These are phyloP conservation scores for Erucastrum elatum DNA, from an alignment of 345 rosid species.

Conservation along the genomic window DNA sequence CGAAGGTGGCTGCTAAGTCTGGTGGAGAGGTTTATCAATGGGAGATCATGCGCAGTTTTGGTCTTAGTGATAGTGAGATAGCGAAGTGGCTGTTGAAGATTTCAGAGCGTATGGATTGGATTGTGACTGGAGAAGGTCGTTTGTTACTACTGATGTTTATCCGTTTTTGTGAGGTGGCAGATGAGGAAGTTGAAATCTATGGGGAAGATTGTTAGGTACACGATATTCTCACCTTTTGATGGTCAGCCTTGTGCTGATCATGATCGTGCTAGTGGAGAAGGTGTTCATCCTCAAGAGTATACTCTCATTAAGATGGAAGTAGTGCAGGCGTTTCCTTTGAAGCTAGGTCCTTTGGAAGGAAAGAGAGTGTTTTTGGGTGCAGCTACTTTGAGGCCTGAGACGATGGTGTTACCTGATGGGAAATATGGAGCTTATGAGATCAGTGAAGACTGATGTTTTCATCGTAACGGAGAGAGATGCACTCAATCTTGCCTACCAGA, in stretches of 20 bases:
- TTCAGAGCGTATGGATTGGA: constrained; percentile 89
- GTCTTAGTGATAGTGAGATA: constrained; percentile 70
- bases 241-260: constrained; percentile 98
- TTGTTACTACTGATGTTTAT: constrained; percentile 79
- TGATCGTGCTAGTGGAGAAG: constrained; percentile 93
- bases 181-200: constrained; percentile 79
- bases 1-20: constrained; percentile 79
- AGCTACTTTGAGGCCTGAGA: constrained; percentile 95
- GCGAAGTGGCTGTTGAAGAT: constrained; percentile 60
- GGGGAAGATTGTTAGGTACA: constrained; percentile 86
- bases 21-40: constrained; percentile 79
- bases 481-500: constrained; percentile 86
- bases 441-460: constrained; percentile 70
- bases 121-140: constrained; percentile 91
- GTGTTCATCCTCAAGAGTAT: constrained; percentile 92
- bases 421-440: constrained; percentile 91
- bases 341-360: constrained; percentile 65
- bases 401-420: constrained; percentile 95
- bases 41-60: constrained; percentile 97
- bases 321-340: constrained; percentile 59
- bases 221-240: constrained; percentile 84
- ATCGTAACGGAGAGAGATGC: constrained; percentile 78
- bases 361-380: constrained; percentile 77
- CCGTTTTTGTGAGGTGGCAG: constrained; percentile 88
- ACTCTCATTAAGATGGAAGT: constrained; percentile 92